These are phyloP conservation scores for Scedosporium boydii DNA, from an alignment of 2,329 filamentous ascomycete species.

Conservation along the genomic window DNA sequence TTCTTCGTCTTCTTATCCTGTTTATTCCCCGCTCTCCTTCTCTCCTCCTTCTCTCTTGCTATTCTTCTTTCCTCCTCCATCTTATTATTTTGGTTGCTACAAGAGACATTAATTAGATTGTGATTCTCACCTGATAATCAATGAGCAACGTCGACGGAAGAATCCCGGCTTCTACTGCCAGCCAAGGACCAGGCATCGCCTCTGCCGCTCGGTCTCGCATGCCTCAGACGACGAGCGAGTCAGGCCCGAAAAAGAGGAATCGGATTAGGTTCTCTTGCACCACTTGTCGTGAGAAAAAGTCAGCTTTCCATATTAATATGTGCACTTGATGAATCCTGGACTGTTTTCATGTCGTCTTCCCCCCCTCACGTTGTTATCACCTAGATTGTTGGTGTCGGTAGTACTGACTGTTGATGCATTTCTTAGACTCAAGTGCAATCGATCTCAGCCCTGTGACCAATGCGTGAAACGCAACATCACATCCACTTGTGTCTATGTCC, in stretches of 20 bases:
- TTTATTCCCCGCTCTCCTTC: not conserved
- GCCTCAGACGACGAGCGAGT: constrained; percentile 1
- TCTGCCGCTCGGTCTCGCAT: not conserved
- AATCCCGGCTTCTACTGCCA: not conserved
- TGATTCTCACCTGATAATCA: not conserved
- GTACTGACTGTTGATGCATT: constrained; percentile 1
- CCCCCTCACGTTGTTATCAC: not conserved
- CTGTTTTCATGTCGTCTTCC: not conserved
- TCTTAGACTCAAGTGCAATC: constrained; percentile 22
- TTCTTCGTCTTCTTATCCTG: not conserved
- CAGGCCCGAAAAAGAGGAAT: constrained; percentile 18
- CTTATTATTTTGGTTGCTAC: not conserved
- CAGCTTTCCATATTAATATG: constrained; percentile 4
- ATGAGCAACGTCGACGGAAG: not conserved
- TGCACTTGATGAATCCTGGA: not conserved
- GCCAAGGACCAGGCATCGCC: not conserved
- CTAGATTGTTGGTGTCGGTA: not conserved
- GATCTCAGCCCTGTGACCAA: constrained; percentile 20
- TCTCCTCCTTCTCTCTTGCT: not conserved
- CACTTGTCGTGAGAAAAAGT: constrained; percentile 24
- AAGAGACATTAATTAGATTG: not conserved
- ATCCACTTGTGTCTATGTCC: constrained; percentile 16
- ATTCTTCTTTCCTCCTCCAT: not conserved
- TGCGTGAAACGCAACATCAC: constrained; percentile 20
- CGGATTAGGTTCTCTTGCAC: constrained; percentile 23